These are phyloP conservation scores for Abelmoschus esculentus DNA, from an alignment of 345 rosid species.

Conservation along the genomic window DNA sequence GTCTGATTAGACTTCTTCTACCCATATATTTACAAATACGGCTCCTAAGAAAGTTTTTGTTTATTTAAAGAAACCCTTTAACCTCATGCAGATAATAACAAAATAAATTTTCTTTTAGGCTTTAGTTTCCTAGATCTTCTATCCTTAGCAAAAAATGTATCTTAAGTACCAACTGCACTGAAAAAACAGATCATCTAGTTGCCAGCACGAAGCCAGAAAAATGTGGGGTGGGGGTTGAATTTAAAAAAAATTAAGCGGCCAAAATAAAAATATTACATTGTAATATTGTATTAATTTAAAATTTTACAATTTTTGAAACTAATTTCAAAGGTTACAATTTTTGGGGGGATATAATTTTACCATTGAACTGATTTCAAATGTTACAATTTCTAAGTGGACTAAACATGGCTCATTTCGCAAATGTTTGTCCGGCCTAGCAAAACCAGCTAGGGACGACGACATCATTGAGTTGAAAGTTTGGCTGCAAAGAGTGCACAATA, in stretches of 20 bases:
- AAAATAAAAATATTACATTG: no score
- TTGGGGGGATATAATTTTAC: no score
- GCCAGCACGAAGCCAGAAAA: no score
- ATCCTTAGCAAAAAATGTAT: neutral
- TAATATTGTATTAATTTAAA: no score
- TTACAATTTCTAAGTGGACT: neutral
- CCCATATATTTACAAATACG: neutral
- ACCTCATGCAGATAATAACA: neutral
- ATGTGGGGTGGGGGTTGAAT: no score
- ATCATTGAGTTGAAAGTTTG: neutral
- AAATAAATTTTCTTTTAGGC: neutral
- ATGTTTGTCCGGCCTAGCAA: neutral
- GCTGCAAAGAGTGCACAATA: neutral
- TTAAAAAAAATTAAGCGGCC: no score
- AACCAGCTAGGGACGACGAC: neutral
- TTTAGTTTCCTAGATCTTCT: neutral
- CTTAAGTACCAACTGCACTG: neutral
- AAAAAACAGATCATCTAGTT: neutral
- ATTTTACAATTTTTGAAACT: neutral
- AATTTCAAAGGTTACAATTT: no score
- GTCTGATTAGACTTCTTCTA: neutral
- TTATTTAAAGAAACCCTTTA: neutral
- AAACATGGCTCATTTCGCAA: neutral
- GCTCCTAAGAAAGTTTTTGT: neutral
- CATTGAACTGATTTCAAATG: no score